Percentiles rank a stretch among this genome's conserved stretches.
phyloP scores from a whole-genome alignment of 371 early-diverging fungal species.

The Parasitella parasitica region DNA sequence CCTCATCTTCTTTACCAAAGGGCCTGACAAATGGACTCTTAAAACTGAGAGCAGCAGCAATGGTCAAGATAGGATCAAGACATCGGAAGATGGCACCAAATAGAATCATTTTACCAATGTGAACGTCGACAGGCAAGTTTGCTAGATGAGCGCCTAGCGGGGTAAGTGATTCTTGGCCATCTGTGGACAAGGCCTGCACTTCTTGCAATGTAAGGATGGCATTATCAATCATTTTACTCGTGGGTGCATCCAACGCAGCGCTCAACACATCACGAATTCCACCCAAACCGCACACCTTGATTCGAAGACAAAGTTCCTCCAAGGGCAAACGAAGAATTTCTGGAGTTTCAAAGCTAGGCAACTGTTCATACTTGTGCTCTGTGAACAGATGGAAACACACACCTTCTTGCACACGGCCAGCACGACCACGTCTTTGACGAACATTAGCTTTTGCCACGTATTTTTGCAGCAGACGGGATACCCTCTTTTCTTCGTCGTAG shows the following conservation, averaged over 20 bases:
- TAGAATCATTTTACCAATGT: constrained; percentile 88
- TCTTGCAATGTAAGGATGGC: constrained; percentile 65
- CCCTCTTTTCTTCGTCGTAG: constrained; percentile 65
- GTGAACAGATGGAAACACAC: constrained; percentile 76
- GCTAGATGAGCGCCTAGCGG: constrained; percentile 88
- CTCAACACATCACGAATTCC: constrained; percentile 62
- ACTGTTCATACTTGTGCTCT: constrained; percentile 50
- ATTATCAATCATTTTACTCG: constrained; percentile 61
- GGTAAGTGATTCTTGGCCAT: constrained; percentile 67
- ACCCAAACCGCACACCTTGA: constrained; percentile 67
- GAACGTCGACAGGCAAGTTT: constrained; percentile 83
- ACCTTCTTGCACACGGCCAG: constrained; percentile 89
- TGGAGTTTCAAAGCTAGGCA: constrained; percentile 71
- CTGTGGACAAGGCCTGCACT: constrained; percentile 50
- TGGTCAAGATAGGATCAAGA: constrained; percentile 77
- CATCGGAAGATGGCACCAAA: constrained; percentile 81
- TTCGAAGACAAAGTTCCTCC: constrained; percentile 76
- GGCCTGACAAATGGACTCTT: constrained; percentile 75
- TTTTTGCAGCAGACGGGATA: constrained; percentile 69
- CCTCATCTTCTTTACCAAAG: constrained; percentile 68
- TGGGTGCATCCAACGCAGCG: constrained; percentile 79
- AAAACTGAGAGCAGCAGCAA: constrained; percentile 75
- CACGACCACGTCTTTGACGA: constrained; percentile 89
- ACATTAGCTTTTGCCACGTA: constrained; percentile 84
- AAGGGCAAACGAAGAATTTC: constrained; percentile 83